Evolutionary conservation across 2,329 filamentous ascomycete genomes (phyloP).

Genomic region (Parastagonospora avenae): DNA sequence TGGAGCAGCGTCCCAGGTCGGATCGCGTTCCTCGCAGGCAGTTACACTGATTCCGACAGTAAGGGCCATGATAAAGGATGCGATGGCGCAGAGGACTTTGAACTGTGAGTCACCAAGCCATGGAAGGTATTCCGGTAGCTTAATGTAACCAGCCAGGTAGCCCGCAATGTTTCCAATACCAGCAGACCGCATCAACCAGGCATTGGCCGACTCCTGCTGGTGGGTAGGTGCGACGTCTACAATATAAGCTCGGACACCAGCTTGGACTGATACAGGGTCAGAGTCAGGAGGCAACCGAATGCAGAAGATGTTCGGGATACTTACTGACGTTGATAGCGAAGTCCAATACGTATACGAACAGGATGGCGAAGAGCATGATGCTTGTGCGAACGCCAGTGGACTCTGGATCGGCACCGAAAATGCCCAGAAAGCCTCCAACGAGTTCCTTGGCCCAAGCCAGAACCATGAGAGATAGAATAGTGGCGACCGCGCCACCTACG

Average conservation of each 20-base stretch:
- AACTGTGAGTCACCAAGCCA: conserved; percentile 90
- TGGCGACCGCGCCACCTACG: conserved; percentile 54
- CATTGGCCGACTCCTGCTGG: conserved; percentile 91
- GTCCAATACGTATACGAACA: conserved; percentile 88
- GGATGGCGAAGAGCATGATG: conserved; percentile 78
- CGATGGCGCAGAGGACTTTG: conserved; percentile 87
- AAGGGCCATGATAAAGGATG: conserved; percentile 71
- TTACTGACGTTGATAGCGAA: conserved; percentile 91
- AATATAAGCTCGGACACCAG: conserved; percentile 87
- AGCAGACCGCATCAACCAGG: conserved; percentile 87
- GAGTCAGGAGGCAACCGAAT: conserved; percentile 1
- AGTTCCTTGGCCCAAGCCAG: conserved; percentile 58
- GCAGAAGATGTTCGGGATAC: conserved; percentile 22
- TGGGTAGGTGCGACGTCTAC: conserved; percentile 91
- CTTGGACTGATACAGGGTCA: conserved; percentile 69
- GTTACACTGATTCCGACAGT: conserved; percentile 74
- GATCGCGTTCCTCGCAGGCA: conserved; percentile 78
- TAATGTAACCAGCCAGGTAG: conserved; percentile 83
- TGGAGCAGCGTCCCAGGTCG: conserved; percentile 70
- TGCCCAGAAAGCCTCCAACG: conserved; percentile 67
- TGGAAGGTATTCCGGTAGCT: conserved; percentile 75
- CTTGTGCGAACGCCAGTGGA: conserved; percentile 67
- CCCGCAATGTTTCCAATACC: conserved; percentile 91
- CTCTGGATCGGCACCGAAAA: conserved; percentile 73
- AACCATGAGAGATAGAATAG: conserved; percentile 55